Percentiles rank a stretch among this genome's conserved stretches.
phyloP scores from a whole-genome alignment of 345 rosid species.

The Populus davidiana region DNA sequence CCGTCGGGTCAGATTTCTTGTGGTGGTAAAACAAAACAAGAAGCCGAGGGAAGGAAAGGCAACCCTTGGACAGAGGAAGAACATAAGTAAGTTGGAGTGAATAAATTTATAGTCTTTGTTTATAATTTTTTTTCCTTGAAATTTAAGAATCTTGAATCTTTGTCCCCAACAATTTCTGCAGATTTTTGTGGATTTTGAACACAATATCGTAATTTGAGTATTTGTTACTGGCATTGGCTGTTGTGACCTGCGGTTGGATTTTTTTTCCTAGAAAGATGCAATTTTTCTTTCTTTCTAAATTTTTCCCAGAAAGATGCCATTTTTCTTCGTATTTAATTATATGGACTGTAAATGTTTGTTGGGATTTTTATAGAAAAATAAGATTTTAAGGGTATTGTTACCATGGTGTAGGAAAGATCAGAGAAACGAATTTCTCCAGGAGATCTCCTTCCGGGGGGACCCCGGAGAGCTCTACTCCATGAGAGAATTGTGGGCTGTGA shows the following conservation, averaged over 20 bases:
- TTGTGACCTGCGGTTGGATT: no score
- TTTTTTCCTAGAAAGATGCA: no score
- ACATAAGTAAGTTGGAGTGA: conserved; percentile 32
- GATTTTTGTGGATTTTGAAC: neutral
- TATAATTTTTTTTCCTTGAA: no score
- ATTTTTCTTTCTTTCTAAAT: no score
- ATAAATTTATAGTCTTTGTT: neutral
- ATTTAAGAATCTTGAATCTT: neutral
- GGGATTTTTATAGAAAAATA: neutral
- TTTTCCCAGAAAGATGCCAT: neutral
- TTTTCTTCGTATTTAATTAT: no score
- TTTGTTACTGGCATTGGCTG: no score
- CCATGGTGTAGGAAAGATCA: neutral
- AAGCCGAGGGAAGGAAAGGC: conserved; percentile 67
- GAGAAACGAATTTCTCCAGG: no score
- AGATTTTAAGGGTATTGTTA: neutral
- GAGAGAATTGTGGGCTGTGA: no score
- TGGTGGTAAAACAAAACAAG: conserved; percentile 17
- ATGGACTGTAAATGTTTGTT: neutral
- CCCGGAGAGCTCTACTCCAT: neutral
- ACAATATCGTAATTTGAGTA: no score
- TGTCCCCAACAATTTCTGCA: neutral
- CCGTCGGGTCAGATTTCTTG: conserved; percentile 41
- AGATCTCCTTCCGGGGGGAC: neutral
- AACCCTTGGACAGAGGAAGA: conserved; percentile 69